Percentiles rank a stretch among this genome's conserved stretches.
These are phyloP conservation scores for Cladosporium sp. DNA, from an alignment of 2,329 filamentous ascomycete species.

Conservation along the genomic window DNA sequence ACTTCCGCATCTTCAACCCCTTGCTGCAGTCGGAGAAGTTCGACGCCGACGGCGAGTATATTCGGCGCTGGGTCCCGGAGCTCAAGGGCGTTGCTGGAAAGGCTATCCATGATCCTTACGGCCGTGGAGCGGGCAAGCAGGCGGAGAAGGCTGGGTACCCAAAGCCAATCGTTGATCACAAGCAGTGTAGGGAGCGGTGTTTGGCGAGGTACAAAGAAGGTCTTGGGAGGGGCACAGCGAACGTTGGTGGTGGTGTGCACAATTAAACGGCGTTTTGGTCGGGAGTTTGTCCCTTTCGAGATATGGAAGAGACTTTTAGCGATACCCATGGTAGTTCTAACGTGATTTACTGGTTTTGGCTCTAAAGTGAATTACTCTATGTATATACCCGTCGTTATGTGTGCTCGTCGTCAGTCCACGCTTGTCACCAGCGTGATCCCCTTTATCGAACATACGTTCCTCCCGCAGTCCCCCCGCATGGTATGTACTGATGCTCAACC, in stretches of 20 bases:
- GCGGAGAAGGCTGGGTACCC: constrained; percentile 68
- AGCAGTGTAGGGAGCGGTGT: constrained; percentile 59
- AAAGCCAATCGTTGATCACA: constrained; percentile 67
- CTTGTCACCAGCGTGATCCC: no score
- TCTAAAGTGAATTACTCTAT: no score
- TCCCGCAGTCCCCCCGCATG: no score
- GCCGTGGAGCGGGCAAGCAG: constrained; percentile 51
- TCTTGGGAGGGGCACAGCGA: constrained; percentile 46
- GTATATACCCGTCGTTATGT: no score
- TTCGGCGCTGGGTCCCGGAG: constrained; percentile 76
- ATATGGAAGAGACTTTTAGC: no score
- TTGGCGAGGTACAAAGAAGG: constrained; percentile 65
- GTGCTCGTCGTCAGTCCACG: no score
- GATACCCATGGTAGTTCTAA: no score
- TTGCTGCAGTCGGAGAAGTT: constrained; percentile 81
- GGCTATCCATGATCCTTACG: constrained; percentile 76
- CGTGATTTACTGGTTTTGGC: no score
- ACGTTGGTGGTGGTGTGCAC: constrained; percentile 29
- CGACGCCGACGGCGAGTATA: constrained; percentile 71
- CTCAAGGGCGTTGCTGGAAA: constrained; percentile 57
- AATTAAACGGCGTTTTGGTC: constrained; percentile 15
- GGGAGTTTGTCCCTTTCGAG: no score
- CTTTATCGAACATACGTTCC: no score
- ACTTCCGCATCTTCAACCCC: constrained; percentile 88
- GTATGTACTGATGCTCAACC: no score